These are phyloP conservation scores for Colletotrichum orchidophilum DNA, from an alignment of 2,329 filamentous ascomycete genomes.

Conservation along the genomic window DNA sequence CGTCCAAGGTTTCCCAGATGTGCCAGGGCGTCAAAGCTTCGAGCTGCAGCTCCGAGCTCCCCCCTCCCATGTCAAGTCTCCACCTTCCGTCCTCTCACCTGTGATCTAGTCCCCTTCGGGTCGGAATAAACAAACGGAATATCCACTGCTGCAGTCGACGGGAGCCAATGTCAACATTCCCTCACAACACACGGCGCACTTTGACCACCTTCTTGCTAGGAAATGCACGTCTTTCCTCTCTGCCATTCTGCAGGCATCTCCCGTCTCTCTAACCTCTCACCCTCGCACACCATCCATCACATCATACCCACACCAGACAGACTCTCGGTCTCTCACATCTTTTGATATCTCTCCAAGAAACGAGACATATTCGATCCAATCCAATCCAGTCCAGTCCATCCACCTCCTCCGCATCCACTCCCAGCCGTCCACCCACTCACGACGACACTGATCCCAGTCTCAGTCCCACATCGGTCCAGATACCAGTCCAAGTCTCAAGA, in stretches of 20 bases:
- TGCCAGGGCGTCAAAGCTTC: slow-evolving; percentile 12
- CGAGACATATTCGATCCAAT: slow-evolving; percentile 39
- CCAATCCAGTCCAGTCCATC: slow-evolving; percentile 30
- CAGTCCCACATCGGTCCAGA: neutral
- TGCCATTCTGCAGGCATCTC: neutral
- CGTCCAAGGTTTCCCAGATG: slow-evolving; percentile 5
- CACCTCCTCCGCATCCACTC: slow-evolving; percentile 37
- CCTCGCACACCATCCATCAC: neutral
- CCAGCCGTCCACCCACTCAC: slow-evolving; percentile 9
- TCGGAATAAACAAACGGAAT: slow-evolving; percentile 31
- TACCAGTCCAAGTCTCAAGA: slow-evolving; percentile 36
- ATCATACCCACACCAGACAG: neutral
- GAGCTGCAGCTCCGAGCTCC: slow-evolving; percentile 16
- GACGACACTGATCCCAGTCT: neutral
- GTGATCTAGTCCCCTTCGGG: slow-evolving; percentile 23
- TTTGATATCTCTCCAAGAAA: slow-evolving; percentile 18
- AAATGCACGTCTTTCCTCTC: neutral
- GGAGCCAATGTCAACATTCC: slow-evolving; percentile 31
- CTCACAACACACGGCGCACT: slow-evolving; percentile 13
- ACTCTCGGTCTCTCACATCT: slow-evolving; percentile 1
- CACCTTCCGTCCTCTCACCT: neutral
- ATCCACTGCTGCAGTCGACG: slow-evolving; percentile 21
- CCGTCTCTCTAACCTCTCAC: slow-evolving; percentile 40
- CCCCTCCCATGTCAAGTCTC: neutral
- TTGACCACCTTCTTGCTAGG: slow-evolving; percentile 2